Base-by-base conservation (phyloP, 192 early-diverging fungal species). In the Thamnidium elegans region DNA sequence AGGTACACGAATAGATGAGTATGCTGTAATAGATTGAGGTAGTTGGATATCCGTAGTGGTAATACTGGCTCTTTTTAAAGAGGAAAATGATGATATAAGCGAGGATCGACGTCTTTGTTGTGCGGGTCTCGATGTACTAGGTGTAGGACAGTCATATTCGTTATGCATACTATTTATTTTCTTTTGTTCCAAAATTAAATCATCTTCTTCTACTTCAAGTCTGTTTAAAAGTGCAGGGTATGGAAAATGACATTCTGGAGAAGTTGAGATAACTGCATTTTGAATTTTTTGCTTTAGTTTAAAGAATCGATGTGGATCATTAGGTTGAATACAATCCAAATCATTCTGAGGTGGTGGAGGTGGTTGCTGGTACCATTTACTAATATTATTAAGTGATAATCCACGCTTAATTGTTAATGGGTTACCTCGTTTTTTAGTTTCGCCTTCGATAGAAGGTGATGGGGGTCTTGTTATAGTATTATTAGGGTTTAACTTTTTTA, bases 201-300 rank as follows among this genome's bases (percentile, higher is more conserved):
- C 30, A 9, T 55, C 58, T 55, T 90, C 88, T 46, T 86, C 84
- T 26, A 82, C 70, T 31, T 79, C 75, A 65, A 87, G 78, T 47
- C 81, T 67, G 14, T 78, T 67, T 32, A 96, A 75, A 47, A 92
- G 74, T 67, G 87, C 86, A 2, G 94, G 94, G 26, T 84, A 84
- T 21, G 93, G 88, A 62, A 93, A 90, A 36, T 67, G 70, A 34
- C 94, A 88, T 39, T 84, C 80, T 4, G 93, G 93, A 7, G 93
- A 94, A 8, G 85, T 86, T 0, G 93, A 94, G 8, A 96, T 77
- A 45, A 88, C 78, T 3, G 85, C 77, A 19, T 73, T 72, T 70
- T 72, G 86, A 54, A 78, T 78, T 76, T 66, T 84, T 17, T 58
- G 58, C 23, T 74, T 77, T 9, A 74, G 69, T 30, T 72, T 80